These are phyloP conservation scores for Polymyxa betae DNA, from an alignment of 208 protist species.

Conservation along the genomic window DNA sequence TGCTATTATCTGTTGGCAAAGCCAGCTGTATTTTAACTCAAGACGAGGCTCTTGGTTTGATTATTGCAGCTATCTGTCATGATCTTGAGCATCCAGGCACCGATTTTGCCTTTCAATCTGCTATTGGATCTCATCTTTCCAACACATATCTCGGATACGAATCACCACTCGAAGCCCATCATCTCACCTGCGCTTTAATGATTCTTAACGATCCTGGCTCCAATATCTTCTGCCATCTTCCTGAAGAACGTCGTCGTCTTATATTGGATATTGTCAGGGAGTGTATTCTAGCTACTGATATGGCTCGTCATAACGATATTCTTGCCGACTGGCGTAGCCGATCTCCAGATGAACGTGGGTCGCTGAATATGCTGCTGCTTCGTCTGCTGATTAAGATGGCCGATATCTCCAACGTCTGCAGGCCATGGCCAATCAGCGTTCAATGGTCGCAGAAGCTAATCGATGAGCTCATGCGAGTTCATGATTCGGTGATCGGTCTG, in stretches of 20 bases:
- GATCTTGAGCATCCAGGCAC: slow-evolving; percentile 38
- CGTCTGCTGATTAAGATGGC: slow-evolving; percentile 24
- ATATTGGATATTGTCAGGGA: background rate
- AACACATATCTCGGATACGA: background rate
- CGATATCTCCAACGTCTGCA: slow-evolving; percentile 33
- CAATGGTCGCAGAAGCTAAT: slow-evolving; percentile 23
- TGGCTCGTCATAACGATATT: background rate
- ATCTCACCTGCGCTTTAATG: background rate
- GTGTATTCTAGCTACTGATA: slow-evolving; percentile 45
- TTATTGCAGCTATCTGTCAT: slow-evolving; percentile 31
- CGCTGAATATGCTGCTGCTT: background rate
- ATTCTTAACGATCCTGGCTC: slow-evolving; percentile 25
- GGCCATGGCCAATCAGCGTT: slow-evolving; percentile 23
- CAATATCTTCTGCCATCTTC: background rate
- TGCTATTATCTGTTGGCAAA: background rate
- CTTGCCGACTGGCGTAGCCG: background rate
- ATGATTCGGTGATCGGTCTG: slow-evolving; percentile 19
- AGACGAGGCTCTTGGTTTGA: background rate
- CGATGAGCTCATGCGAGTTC: slow-evolving; percentile 38
- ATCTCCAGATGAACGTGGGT: background rate
- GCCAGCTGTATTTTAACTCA: background rate
- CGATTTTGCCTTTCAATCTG: slow-evolving; percentile 7
- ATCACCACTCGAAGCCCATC: slow-evolving; percentile 25
- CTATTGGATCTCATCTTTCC: slow-evolving; percentile 1
- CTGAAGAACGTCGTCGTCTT: background rate